phyloP scores from a whole-genome alignment of 495 filamentous ascomycete species.

The Penicillium simplicissimum region DNA sequence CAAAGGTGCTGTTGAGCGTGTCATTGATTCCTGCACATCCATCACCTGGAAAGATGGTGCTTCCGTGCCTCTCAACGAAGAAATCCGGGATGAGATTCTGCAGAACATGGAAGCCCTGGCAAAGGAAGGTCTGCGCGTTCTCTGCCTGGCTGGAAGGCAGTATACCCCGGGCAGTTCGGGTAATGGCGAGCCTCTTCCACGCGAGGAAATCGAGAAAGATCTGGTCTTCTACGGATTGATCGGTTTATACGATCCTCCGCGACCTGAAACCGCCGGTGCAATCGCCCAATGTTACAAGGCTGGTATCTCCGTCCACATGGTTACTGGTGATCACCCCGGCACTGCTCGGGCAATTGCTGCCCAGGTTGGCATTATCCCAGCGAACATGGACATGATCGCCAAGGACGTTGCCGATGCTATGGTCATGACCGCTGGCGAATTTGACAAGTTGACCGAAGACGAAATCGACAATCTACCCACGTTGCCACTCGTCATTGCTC shows the following conservation, averaged over 20 bases:
- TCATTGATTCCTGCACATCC: conserved; percentile 66
- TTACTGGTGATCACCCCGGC: conserved; percentile 67
- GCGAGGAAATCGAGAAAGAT: conserved; percentile 58
- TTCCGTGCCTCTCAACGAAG: conserved; percentile 42
- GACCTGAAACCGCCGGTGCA: conserved; percentile 51
- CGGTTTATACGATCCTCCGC: conserved; percentile 73
- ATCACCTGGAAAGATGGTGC: conserved; percentile 46
- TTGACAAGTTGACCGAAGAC: conserved; percentile 62
- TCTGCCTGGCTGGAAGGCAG: conserved; percentile 57
- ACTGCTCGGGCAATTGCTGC: conserved; percentile 67
- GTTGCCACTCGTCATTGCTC: conserved; percentile 68
- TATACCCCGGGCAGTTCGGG: conserved; percentile 34
- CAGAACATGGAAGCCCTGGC: conserved; percentile 66
- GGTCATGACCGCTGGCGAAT: conserved; percentile 70
- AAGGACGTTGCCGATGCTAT: conserved; percentile 60
- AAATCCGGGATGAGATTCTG: conserved; percentile 51
- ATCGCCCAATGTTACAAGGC: conserved; percentile 62
- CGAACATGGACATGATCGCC: conserved; percentile 49
- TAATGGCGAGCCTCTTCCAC: conserved; percentile 45
- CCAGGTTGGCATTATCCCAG: conserved; percentile 67
- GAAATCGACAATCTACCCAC: conserved; percentile 66
- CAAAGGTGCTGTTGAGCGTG: conserved; percentile 80
- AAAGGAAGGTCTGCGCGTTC: conserved; percentile 64
- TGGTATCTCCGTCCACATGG: conserved; percentile 76
- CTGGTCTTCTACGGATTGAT: conserved; percentile 67